A percentile compares a stretch with the other conserved stretches of the same genome.
phyloP scores from a whole-genome alignment of 2,329 filamentous ascomycete species.

The Diatrype stigma region DNA sequence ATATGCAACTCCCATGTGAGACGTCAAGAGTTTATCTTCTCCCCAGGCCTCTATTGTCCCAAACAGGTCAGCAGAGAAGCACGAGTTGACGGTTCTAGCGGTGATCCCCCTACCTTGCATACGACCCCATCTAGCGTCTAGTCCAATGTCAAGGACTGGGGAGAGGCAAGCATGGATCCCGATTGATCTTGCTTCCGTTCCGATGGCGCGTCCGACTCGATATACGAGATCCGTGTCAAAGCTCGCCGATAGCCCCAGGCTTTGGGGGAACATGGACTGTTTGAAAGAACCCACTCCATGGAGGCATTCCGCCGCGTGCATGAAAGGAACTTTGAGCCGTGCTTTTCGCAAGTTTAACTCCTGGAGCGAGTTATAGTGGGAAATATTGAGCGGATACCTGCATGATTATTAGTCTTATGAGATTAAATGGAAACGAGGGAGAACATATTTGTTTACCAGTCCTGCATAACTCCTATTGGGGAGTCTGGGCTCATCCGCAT shows the following conservation, averaged over 20 bases:
- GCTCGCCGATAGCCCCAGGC: conserved; percentile 35
- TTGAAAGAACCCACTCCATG: conserved; percentile 42
- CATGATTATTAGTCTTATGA: neutral
- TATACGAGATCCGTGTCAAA: conserved; percentile 39
- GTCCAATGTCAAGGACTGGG: conserved; percentile 39
- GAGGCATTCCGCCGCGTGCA: conserved; percentile 40
- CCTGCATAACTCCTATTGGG: conserved; percentile 37
- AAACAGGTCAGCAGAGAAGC: conserved; percentile 3
- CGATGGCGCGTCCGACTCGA: conserved; percentile 38
- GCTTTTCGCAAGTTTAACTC: conserved; percentile 33
- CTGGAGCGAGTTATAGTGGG: conserved; percentile 38
- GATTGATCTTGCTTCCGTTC: conserved; percentile 38
- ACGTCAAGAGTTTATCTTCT: conserved; percentile 40
- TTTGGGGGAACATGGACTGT: conserved; percentile 41
- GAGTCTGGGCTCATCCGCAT: conserved; percentile 33
- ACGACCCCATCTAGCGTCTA: conserved; percentile 40
- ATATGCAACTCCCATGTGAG: conserved; percentile 41
- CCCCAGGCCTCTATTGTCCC: conserved; percentile 37
- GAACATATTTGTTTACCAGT: conserved; percentile 24
- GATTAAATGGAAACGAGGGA: neutral
- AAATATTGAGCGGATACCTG: conserved; percentile 37
- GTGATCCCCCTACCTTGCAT: conserved; percentile 30
- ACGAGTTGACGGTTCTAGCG: neutral
- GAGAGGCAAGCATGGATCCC: conserved; percentile 41
- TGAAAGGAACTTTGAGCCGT: conserved; percentile 34